Percentiles rank a stretch among this genome's conserved stretches.
phyloP scores from a whole-genome alignment of 805 yeast genomes.

The Suhomyces canberraensis region DNA sequence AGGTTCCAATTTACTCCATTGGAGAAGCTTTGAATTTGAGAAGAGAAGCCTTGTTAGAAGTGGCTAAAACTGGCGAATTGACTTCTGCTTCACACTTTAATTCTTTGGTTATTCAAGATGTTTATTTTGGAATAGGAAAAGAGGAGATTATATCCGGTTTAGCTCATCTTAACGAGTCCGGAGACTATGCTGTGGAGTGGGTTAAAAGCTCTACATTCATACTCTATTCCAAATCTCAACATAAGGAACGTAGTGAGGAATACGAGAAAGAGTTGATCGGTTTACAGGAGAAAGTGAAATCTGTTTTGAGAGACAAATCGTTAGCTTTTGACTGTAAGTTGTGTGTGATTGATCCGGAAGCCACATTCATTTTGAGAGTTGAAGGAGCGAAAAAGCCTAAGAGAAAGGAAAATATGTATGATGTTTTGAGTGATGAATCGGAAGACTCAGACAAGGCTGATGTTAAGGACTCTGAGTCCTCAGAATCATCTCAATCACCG shows the following conservation, averaged over 20 bases:
- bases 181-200: constrained; percentile 36
- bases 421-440: not conserved
- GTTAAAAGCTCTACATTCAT: constrained; percentile 40
- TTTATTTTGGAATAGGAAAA: constrained; percentile 51
- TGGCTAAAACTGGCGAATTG: constrained; percentile 12
- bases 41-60: constrained; percentile 20
- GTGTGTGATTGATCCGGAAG: constrained; percentile 38
- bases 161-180: constrained; percentile 17
- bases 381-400: constrained; percentile 6
- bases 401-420: not conserved
- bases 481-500: no score
- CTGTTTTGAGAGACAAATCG: constrained; percentile 33
- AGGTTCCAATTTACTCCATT: constrained; percentile 45
- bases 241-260: constrained; percentile 30
- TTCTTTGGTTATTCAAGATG: constrained; percentile 52
- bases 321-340: constrained; percentile 50
- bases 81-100: constrained; percentile 36
- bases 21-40: constrained; percentile 36
- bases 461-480: no score
- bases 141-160: constrained; percentile 40
- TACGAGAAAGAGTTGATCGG: constrained; percentile 42
- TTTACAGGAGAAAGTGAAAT: constrained; percentile 35
- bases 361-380: constrained; percentile 15
- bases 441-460: not conserved
- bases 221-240: constrained; percentile 33